Evolutionary conservation across 176 grass and related monocot genomes (phyloP), one percentile per base, ranked within the genome.

Genomic region (Carex kokanica): DNA sequence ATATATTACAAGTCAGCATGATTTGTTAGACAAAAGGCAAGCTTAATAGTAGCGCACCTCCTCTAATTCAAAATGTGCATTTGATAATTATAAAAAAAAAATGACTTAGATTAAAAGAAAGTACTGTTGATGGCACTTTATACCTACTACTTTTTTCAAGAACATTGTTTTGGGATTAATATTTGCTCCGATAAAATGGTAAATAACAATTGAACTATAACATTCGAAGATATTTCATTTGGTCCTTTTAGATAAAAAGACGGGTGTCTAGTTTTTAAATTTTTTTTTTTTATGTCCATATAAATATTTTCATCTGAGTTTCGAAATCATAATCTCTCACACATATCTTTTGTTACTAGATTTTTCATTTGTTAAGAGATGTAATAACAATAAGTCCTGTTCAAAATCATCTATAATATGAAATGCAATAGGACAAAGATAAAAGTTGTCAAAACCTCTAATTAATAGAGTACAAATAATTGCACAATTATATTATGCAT

Each of bases 401-500:
- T 17, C 16, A 71, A 71, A 45, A 45, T 72, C 0, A 0, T 45
- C 32, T 21, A 67, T 12, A 65, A 41, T 18, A 25, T 75, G 71
- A 5, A 54, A 75, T 8, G 8, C 23, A 7, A 75, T 0, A 53
- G 15, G 12, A 75, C 45, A 7, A 24, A 11, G 55, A 52, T 14
- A 51, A 54, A 74, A 43, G 38, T 43, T 53, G 47, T 75, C 45
- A 52, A 54, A 24, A 53, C 10, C 8, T 52, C 18, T 27, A 27
- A 27, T 49, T 27, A 74, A 53, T 53, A 74, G 2, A 75, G 41
- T 4, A 0, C 45, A 53, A 54, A 77, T 53, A 77, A 32, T 77
- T 55, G 13, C 25, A 32, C 49, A 55, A 53, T 77, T 77, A 77
- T 77, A 77, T 54, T 23, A 31, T 81, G 20, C 57, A 81, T 24